Conservation (phyloP, 345 rosid genomes). For the Hibiscus mutabilis region DNA sequence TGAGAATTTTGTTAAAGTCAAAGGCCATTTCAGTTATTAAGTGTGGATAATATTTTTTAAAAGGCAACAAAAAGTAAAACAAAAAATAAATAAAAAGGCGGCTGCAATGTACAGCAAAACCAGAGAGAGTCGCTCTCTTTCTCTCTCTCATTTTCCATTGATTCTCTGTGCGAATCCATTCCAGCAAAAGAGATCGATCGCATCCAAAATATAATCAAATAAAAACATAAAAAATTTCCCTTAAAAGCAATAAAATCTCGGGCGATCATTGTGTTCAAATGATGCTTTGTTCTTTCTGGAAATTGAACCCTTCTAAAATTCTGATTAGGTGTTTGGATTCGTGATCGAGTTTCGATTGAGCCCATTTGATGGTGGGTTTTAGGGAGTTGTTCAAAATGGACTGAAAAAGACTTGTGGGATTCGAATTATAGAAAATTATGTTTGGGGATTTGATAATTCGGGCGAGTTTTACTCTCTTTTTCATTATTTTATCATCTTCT, state of each 20-base stretch:
- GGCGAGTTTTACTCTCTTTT: conserved; percentile 14
- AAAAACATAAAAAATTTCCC: background rate
- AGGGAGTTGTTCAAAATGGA: conserved; percentile 23
- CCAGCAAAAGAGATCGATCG: conserved; percentile 40
- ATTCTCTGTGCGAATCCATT: conserved; percentile 25
- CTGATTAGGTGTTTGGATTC: conserved; percentile 17
- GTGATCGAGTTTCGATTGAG: background rate
- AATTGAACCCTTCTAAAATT: background rate
- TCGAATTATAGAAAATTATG: conserved; percentile 11
- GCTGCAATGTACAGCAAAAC: conserved; percentile 43
- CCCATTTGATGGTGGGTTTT: conserved; percentile 18
- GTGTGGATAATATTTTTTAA: too few relatives aligned
- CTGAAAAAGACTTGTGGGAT: background rate
- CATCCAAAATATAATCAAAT: conserved; percentile 6
- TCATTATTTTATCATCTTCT: background rate
- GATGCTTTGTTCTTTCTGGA: background rate
- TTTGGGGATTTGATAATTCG: background rate
- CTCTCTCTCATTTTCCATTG: conserved; percentile 3
- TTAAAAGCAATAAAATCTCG: background rate
- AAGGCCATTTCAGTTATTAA: too few relatives aligned
- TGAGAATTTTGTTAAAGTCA: too few relatives aligned
- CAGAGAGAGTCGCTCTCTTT: conserved; percentile 26
- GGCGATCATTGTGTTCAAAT: background rate
- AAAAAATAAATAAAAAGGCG: conserved; percentile 26
- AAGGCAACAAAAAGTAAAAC: too few relatives aligned